Percentiles rank a stretch among this genome's conserved stretches.
These are phyloP conservation scores for Umbelopsis vinacea DNA, from an alignment of 192 early-diverging fungal genomes.

Conservation along the genomic window DNA sequence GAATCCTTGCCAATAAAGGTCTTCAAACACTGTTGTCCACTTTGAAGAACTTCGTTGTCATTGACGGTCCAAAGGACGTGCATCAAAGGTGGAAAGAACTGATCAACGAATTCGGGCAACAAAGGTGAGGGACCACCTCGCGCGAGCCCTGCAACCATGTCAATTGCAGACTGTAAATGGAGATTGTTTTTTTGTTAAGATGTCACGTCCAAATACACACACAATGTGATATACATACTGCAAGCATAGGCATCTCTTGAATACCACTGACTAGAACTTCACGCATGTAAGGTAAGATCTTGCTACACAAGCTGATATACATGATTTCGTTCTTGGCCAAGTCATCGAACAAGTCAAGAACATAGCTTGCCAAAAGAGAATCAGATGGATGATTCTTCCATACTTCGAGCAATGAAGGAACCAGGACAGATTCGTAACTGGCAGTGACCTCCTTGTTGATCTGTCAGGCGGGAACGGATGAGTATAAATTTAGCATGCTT, in stretches of 20 bases:
- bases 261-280: constrained; percentile 53
- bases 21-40: constrained; percentile 84
- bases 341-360: constrained; percentile 78
- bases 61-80: constrained; percentile 66
- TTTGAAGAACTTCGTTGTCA: constrained; percentile 86
- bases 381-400: constrained; percentile 81
- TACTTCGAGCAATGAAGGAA: constrained; percentile 73
- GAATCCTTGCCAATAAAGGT: constrained; percentile 80
- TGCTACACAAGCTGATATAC: constrained; percentile 67
- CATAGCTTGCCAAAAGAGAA: constrained; percentile 72
- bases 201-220: too few relatives aligned
- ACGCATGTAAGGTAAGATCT: constrained; percentile 73
- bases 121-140: constrained; percentile 74
- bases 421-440: constrained; percentile 71
- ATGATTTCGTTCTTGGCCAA: constrained; percentile 72
- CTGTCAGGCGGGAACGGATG: constrained; percentile 28
- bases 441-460: constrained; percentile 76
- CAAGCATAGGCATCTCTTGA: constrained; percentile 41
- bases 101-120: constrained; percentile 67
- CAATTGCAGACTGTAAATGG: constrained; percentile 63
- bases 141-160: constrained; percentile 74
- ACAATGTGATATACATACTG: constrained; percentile 36
- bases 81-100: constrained; percentile 85
- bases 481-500: background rate
- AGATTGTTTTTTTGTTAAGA: background rate